Conservation (phyloP, 2,329 filamentous ascomycete species). For the Leptosphaerulina australis region DNA sequence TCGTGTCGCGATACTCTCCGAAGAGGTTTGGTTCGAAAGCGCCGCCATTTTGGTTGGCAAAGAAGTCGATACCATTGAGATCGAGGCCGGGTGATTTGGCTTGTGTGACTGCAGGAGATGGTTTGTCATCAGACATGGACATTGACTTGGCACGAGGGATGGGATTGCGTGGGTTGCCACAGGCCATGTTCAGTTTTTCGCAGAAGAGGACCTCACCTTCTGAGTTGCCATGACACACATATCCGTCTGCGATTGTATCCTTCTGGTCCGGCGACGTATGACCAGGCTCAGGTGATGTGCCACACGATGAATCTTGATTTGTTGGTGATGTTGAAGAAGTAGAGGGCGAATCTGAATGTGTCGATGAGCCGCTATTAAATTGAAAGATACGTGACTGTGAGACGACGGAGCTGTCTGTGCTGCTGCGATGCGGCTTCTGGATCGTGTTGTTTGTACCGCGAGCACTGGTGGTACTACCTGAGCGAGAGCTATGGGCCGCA, state of each 20-base stretch:
- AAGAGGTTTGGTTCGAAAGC: slow-evolving; percentile 92
- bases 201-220: slow-evolving; percentile 61
- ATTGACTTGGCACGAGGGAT: slow-evolving; percentile 54
- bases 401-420: slow-evolving; percentile 50
- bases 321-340: slow-evolving; percentile 59
- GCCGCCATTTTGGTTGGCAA: slow-evolving; percentile 79
- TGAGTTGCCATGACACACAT: slow-evolving; percentile 56
- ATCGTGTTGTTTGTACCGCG: slow-evolving; percentile 30
- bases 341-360: slow-evolving; percentile 58
- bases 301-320: slow-evolving; percentile 65
- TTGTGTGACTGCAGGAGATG: slow-evolving; percentile 45
- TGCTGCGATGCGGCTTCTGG: slow-evolving; percentile 35
- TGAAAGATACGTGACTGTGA: slow-evolving; percentile 56
- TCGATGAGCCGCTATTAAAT: slow-evolving; percentile 56
- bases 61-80: slow-evolving; percentile 70
- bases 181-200: slow-evolving; percentile 63
- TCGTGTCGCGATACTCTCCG: slow-evolving; percentile 87
- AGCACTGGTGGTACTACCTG: slow-evolving; percentile 39
- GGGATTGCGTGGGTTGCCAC: slow-evolving; percentile 60
- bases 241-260: slow-evolving; percentile 55
- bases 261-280: slow-evolving; percentile 76
- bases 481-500: slow-evolving; percentile 39
- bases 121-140: slow-evolving; percentile 51
- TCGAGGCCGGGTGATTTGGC: slow-evolving; percentile 39
- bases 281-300: slow-evolving; percentile 77